Evolutionary conservation across 768 basidiomycete genomes (phyloP).

Genomic region (Postia placenta): DNA sequence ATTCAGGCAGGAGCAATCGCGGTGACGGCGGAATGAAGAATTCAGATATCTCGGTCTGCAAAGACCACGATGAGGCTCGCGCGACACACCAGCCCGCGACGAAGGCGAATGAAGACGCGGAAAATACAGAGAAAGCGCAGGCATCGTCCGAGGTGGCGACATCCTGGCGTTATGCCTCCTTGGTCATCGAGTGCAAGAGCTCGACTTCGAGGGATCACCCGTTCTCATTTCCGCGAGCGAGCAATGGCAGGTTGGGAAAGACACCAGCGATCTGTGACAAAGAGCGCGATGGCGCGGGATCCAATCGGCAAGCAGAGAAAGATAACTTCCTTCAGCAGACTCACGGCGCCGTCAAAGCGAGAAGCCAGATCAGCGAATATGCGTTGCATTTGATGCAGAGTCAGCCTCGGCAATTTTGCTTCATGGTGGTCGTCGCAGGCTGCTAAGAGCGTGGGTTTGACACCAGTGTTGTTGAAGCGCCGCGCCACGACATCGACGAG

Average conservation of each 20-base stretch:
- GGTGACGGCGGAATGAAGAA: neutral
- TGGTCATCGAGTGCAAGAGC: neutral
- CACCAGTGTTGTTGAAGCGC: neutral
- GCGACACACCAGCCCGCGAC: neutral
- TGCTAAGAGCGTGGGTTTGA: conserved; percentile 4
- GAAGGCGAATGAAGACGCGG: neutral
- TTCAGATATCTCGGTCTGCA: neutral
- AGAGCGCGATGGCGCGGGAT: neutral
- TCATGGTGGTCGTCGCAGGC: too few species aligned
- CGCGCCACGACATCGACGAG: neutral
- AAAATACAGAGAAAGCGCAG: neutral
- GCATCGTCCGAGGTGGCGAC: neutral
- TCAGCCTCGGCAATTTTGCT: neutral
- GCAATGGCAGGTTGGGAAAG: too few species aligned
- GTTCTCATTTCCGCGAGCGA: neutral
- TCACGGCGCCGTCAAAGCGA: conserved; percentile 18
- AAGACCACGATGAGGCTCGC: neutral
- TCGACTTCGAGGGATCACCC: neutral
- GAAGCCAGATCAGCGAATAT: conserved; percentile 5
- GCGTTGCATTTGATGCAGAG: neutral
- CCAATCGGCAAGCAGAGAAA: neutral
- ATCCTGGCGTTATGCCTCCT: neutral
- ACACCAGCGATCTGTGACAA: neutral
- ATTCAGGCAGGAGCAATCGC: neutral
- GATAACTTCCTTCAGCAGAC: conserved; percentile 18